A percentile compares a stretch with the other conserved stretches of the same genome.
Evolutionary conservation across 306 rosid species (phyloP).

Genomic region (Medicago arabica): DNA sequence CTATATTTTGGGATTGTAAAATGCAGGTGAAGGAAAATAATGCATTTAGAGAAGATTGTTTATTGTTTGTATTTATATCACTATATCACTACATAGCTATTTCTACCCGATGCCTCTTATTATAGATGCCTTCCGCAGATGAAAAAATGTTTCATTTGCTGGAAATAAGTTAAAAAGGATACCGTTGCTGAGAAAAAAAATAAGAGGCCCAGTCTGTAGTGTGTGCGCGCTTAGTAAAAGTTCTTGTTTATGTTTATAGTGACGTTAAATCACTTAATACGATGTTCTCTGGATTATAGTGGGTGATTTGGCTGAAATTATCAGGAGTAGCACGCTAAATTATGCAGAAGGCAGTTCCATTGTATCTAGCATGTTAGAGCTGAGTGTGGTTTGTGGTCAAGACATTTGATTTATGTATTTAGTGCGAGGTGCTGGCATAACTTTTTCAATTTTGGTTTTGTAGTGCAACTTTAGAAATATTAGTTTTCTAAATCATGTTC

Average conservation of each 20-base stretch:
- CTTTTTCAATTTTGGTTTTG: constrained; percentile 11
- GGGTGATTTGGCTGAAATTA: constrained; percentile 29
- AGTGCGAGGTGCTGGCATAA: neutral
- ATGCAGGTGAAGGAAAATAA: constrained; percentile 22
- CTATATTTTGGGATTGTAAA: constrained; percentile 1
- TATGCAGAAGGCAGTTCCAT: constrained; percentile 21
- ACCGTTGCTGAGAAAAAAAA: neutral
- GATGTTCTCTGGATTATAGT: constrained; percentile 7
- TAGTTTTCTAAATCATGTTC: constrained; percentile 24
- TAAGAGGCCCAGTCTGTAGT: constrained; percentile 4
- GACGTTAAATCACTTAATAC: neutral
- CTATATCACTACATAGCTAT: neutral
- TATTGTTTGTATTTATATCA: neutral
- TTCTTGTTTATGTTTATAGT: constrained; percentile 1
- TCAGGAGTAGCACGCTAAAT: neutral
- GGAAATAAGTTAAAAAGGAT: constrained; percentile 4
- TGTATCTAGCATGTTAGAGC: constrained; percentile 33
- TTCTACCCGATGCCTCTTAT: neutral
- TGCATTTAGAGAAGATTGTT: constrained; percentile 6
- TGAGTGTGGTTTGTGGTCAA: constrained; percentile 16
- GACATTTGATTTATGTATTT: constrained; percentile 25
- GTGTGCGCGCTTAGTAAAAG: constrained; percentile 1
- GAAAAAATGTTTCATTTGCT: neutral
- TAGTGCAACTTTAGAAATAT: constrained; percentile 8
- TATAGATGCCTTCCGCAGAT: neutral